These are phyloP conservation scores for Leersia perrieri DNA, from an alignment of 176 grass and related monocot genomes.

Conservation along the genomic window DNA sequence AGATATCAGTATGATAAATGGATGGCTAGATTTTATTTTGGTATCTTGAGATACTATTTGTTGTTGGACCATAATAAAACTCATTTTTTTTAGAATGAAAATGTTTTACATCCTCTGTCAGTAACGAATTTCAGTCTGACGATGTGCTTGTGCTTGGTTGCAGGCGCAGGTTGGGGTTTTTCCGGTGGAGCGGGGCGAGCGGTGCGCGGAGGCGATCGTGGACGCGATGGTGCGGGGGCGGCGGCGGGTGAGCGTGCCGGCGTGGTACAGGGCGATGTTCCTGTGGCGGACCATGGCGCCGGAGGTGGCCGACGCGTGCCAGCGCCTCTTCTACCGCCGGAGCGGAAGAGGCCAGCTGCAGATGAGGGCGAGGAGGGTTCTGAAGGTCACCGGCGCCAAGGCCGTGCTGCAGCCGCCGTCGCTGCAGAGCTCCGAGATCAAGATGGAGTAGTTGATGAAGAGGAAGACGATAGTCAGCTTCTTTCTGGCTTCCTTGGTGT, in stretches of 20 bases:
- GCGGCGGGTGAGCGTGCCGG: constrained; percentile 49
- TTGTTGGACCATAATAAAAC: too few relatives aligned
- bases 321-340: constrained; percentile 48
- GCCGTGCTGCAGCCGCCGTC: constrained; percentile 55
- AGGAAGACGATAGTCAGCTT: not conserved
- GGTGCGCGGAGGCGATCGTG: constrained; percentile 61
- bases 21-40: too few relatives aligned
- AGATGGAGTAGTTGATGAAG: constrained; percentile 22
- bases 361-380: constrained; percentile 33
- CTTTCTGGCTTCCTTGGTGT: too few relatives aligned
- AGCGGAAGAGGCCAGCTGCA: too few relatives aligned
- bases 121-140: too few relatives aligned
- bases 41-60: too few relatives aligned
- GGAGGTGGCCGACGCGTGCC: constrained; percentile 49
- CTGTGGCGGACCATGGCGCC: constrained; percentile 56
- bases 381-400: constrained; percentile 45
- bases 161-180: constrained; percentile 61
- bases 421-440: constrained; percentile 41
- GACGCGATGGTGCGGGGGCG: constrained; percentile 46
- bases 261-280: constrained; percentile 57
- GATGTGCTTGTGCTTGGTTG: not conserved
- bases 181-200: constrained; percentile 36
- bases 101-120: too few relatives aligned
- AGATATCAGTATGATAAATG: too few relatives aligned
- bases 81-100: too few relatives aligned